Evolutionary conservation across 495 filamentous ascomycete genomes (phyloP).

Genomic region (Penicillium cinerascens): DNA sequence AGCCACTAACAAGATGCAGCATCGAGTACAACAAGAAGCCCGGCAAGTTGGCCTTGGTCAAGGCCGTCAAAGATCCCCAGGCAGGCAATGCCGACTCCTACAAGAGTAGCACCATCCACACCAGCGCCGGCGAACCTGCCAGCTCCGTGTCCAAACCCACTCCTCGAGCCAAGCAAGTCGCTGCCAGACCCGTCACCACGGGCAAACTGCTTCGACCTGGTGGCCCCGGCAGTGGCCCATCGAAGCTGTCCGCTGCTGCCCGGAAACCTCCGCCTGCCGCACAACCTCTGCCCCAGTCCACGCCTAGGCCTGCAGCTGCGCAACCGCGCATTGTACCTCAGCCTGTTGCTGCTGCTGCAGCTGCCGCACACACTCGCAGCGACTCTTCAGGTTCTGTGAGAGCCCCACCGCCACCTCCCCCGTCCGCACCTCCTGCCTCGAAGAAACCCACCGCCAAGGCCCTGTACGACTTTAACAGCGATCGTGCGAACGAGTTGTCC

Average conservation of each 20-base stretch:
- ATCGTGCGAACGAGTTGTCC: conserved; percentile 73
- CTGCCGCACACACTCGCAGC: conserved; percentile 51
- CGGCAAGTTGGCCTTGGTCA: conserved; percentile 81
- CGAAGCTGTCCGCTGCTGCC: conserved; percentile 58
- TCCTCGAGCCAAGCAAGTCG: conserved; percentile 77
- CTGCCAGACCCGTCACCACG: conserved; percentile 80
- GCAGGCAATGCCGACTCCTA: conserved; percentile 74
- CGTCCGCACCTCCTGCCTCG: conserved; percentile 58
- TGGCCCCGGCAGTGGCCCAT: conserved; percentile 76
- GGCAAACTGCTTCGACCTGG: conserved; percentile 89
- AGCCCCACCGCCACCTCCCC: conserved; percentile 68
- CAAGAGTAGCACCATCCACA: conserved; percentile 90
- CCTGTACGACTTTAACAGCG: conserved; percentile 82
- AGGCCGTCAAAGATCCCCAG: conserved; percentile 81
- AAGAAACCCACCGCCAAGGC: conserved; percentile 78
- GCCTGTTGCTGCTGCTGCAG: conserved; percentile 46
- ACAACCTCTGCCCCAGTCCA: conserved; percentile 37
- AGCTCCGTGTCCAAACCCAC: conserved; percentile 80
- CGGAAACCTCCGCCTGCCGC: conserved; percentile 30
- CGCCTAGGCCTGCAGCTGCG: conserved; percentile 40
- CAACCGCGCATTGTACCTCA: conserved; percentile 37
- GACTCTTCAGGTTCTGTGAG: conserved; percentile 52
- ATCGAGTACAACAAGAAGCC: conserved; percentile 99
- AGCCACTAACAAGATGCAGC: conserved; percentile 33
- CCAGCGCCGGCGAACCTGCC: conserved; percentile 75